phyloP scores from a whole-genome alignment of 2,329 filamentous ascomycete genomes.

The Phialophora expanda region DNA sequence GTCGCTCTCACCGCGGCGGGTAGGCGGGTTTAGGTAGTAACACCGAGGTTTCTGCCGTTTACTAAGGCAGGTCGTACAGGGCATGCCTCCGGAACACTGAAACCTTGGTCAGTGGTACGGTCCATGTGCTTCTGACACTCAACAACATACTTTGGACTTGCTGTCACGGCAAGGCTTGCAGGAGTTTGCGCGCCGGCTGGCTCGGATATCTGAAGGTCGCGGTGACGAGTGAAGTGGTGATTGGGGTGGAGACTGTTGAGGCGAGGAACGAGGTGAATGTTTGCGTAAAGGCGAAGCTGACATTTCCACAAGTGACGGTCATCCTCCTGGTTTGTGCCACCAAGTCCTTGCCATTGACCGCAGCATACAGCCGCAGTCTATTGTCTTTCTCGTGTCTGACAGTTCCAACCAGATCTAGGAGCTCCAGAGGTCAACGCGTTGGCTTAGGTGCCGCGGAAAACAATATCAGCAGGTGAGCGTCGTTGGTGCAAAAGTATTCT shows the following conservation, averaged over 20 bases:
- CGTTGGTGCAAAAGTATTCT: neutral
- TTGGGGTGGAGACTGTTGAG: slow-evolving; percentile 12
- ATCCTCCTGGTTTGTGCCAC: slow-evolving; percentile 31
- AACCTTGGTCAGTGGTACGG: slow-evolving; percentile 8
- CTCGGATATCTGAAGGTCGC: neutral
- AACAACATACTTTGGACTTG: slow-evolving; percentile 31
- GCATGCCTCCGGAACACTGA: slow-evolving; percentile 33
- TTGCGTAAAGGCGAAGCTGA: slow-evolving; percentile 21
- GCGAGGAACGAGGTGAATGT: slow-evolving; percentile 13
- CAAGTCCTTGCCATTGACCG: slow-evolving; percentile 19
- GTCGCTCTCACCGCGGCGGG: slow-evolving; percentile 22
- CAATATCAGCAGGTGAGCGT: neutral
- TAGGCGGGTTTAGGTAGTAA: slow-evolving; percentile 22
- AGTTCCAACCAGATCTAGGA: neutral
- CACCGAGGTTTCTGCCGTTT: slow-evolving; percentile 35
- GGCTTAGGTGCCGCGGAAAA: neutral
- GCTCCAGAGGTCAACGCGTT: neutral
- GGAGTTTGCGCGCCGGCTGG: slow-evolving; percentile 33
- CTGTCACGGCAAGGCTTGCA: slow-evolving; percentile 37
- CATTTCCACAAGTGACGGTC: slow-evolving; percentile 24
- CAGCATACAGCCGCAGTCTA: slow-evolving; percentile 7
- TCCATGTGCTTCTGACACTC: neutral
- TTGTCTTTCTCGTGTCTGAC: slow-evolving; percentile 2
- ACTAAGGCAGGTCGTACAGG: slow-evolving; percentile 33
- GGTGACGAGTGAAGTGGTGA: neutral